Conservation (phyloP, 148 eudicot species). For the Camellia granthamiana region DNA sequence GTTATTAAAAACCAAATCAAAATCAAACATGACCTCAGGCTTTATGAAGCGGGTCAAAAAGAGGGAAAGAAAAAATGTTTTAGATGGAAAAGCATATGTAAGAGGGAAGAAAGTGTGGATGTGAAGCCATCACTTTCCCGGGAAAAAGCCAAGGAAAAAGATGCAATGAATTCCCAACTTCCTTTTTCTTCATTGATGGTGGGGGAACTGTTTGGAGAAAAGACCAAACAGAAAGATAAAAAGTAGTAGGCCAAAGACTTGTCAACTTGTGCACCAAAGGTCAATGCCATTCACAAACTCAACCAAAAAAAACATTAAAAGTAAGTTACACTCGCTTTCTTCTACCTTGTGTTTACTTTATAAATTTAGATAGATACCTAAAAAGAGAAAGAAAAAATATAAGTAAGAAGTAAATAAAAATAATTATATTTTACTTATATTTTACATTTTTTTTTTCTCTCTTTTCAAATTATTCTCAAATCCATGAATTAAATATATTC, state of each 20-base stretch:
- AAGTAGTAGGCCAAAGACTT: constrained; percentile 15
- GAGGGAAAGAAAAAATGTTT: not conserved
- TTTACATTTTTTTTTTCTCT: too few relatives aligned
- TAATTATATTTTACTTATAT: too few relatives aligned
- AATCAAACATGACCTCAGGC: not conserved
- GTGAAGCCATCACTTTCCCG: constrained; percentile 8
- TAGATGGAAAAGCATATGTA: not conserved
- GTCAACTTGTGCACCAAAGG: constrained; percentile 4
- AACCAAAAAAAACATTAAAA: not conserved
- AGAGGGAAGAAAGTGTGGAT: not conserved
- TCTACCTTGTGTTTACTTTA: too few relatives aligned
- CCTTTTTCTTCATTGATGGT: not conserved
- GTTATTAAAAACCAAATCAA: too few relatives aligned
- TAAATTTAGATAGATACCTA: too few relatives aligned
- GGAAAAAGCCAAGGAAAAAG: not conserved
- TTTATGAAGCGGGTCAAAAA: not conserved
- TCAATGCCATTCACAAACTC: not conserved
- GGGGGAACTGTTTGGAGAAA: not conserved
- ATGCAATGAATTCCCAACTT: not conserved
- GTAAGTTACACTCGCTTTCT: too few relatives aligned
- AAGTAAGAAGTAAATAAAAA: too few relatives aligned
- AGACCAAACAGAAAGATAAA: not conserved
- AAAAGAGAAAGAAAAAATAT: too few relatives aligned
- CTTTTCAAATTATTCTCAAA: too few relatives aligned
- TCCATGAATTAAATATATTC: too few relatives aligned